Percentiles rank a stretch among this genome's conserved stretches.
Conservation (phyloP, 164 flowering plant genomes). For the Pachysandra terminalis region DNA sequence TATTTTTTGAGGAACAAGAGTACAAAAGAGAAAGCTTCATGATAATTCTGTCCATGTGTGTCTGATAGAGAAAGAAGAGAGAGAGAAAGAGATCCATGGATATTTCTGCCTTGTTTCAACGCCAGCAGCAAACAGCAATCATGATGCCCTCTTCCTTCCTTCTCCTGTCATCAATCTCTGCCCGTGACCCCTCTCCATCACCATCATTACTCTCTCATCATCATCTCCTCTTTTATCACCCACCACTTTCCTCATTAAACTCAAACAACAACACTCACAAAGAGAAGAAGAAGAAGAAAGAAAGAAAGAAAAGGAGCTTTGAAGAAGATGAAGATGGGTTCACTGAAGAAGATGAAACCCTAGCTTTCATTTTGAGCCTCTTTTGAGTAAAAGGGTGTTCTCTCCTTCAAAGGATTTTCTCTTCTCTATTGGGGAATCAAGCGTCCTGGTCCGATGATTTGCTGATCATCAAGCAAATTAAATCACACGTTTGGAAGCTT, state of each 20-base stretch:
- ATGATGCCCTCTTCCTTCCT: slow-evolving; percentile 1
- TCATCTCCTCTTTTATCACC: not conserved
- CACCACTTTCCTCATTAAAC: not conserved
- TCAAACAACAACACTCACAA: not conserved
- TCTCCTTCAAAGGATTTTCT: not conserved
- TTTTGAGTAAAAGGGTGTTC: not conserved
- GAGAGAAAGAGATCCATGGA: slow-evolving; percentile 2
- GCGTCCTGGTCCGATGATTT: slow-evolving; percentile 19
- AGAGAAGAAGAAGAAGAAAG: too few species aligned
- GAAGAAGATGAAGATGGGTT: slow-evolving; percentile 10
- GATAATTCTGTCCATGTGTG: too few species aligned
- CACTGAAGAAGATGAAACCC: slow-evolving; percentile 1
- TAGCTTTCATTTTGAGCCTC: not conserved
- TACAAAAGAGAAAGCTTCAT: slow-evolving; percentile 8
- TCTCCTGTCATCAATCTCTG: not conserved
- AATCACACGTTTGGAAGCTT: not conserved
- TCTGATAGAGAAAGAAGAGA: not conserved
- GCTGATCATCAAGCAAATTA: slow-evolving; percentile 15
- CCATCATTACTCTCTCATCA: slow-evolving; percentile 4
- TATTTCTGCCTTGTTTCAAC: slow-evolving; percentile 10
- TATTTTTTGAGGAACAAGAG: slow-evolving; percentile 9
- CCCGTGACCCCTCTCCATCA: slow-evolving; percentile 10
- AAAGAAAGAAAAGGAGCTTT: not conserved
- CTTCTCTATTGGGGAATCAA: slow-evolving; percentile 14
- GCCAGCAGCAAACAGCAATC: slow-evolving; percentile 13